phyloP scores from a whole-genome alignment of 441 rosid genomes.

The Pelargonium citronellum region DNA sequence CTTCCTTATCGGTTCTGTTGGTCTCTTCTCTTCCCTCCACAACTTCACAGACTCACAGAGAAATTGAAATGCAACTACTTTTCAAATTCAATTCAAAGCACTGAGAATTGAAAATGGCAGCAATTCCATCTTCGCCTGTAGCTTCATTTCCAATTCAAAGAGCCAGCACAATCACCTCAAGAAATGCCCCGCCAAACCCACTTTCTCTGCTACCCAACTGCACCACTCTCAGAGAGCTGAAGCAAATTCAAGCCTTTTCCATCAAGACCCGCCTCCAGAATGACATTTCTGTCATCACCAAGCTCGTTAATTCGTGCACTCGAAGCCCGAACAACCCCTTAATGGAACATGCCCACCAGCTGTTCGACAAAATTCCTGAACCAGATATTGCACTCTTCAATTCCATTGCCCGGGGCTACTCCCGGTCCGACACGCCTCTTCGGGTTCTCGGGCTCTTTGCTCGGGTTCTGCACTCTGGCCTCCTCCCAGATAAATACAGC shows the following conservation, averaged over 20 bases:
- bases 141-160: slow-evolving; percentile 23
- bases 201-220: slow-evolving; percentile 43
- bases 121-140: slow-evolving; percentile 21
- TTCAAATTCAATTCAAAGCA: background rate
- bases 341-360: slow-evolving; percentile 52
- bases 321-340: slow-evolving; percentile 31
- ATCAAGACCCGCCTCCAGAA: slow-evolving; percentile 54
- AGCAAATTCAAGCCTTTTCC: slow-evolving; percentile 62
- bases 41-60: background rate
- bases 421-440: slow-evolving; percentile 44
- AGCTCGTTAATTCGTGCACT: slow-evolving; percentile 52
- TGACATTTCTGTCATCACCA: slow-evolving; percentile 37
- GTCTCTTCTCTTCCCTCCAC: slow-evolving; percentile 4
- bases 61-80: background rate
- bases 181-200: slow-evolving; percentile 26
- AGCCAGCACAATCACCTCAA: slow-evolving; percentile 3
- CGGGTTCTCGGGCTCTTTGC: slow-evolving; percentile 39
- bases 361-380: slow-evolving; percentile 57
- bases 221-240: slow-evolving; percentile 45
- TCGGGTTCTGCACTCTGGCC: slow-evolving; percentile 30
- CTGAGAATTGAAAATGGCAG: slow-evolving; percentile 33
- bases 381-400: slow-evolving; percentile 48
- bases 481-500: slow-evolving; percentile 56
- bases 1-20: background rate
- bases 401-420: slow-evolving; percentile 60